Evolutionary conservation across 2,329 filamentous ascomycete species (phyloP).

Genomic region (Dothideomycetidae sp.): DNA sequence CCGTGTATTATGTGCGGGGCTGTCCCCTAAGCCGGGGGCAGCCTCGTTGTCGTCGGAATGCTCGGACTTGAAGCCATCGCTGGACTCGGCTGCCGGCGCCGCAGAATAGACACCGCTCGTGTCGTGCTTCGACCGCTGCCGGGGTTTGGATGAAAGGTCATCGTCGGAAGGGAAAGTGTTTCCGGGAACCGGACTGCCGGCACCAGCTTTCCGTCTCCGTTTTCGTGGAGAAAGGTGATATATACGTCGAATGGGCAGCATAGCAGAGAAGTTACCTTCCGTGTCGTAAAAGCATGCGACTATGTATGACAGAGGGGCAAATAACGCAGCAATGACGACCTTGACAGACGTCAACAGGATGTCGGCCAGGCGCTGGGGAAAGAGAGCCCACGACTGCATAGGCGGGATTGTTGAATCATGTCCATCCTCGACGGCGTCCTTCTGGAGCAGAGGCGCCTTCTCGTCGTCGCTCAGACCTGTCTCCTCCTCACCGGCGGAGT

Average conservation of each 20-base stretch:
- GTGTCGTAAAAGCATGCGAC: conserved; percentile 74
- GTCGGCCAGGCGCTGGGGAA: conserved; percentile 56
- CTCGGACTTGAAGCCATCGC: conserved; percentile 9
- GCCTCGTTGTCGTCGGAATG: background rate
- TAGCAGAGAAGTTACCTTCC: conserved; percentile 62
- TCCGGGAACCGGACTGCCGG: conserved; percentile 1
- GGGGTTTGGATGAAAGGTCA: conserved; percentile 3
- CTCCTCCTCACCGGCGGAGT: background rate
- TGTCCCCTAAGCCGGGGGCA: conserved; percentile 20
- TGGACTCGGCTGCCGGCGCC: conserved; percentile 4
- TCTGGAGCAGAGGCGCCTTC: conserved; percentile 50
- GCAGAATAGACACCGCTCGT: conserved; percentile 1
- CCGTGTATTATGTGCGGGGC: conserved; percentile 42
- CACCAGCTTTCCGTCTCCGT: conserved; percentile 18
- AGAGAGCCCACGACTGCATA: conserved; percentile 27
- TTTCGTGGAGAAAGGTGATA: conserved; percentile 32
- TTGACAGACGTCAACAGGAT: conserved; percentile 62
- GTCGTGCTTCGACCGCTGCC: conserved; percentile 5
- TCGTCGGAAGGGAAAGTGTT: conserved; percentile 2
- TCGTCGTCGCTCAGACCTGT: conserved; percentile 35
- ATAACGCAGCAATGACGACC: conserved; percentile 63
- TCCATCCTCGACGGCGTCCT: conserved; percentile 19
- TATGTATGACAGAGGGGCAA: conserved; percentile 68
- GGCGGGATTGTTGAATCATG: background rate
- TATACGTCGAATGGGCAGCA: conserved; percentile 56